Evolutionary conservation across 495 filamentous ascomycete species (phyloP), one percentile per base, ranked within the genome.

Genomic region (Penicillium cosmopolitanum): DNA sequence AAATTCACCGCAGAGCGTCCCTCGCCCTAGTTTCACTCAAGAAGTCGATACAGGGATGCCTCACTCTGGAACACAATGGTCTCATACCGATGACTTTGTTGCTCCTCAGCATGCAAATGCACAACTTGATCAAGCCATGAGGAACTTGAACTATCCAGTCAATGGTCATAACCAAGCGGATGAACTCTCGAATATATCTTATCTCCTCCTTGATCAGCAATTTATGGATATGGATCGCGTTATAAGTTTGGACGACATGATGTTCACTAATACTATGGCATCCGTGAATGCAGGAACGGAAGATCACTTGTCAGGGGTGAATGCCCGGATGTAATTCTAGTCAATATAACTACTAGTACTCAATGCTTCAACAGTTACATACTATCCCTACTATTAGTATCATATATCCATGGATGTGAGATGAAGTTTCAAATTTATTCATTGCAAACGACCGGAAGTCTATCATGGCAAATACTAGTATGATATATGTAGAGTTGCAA

Each of bases 221-320:
- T 77, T 73, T 33, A 57, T 69, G 19, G 68, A 69, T 28, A 63
- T 77, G 58, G 74, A 79, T 60, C 64, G 74, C 9, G 68, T 77
- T 0, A 76, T 79, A 21, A 72, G 64, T 47, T 63, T 73, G 44
- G 69, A 66, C 23, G 68, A 67, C 57, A 60, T 66, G 50, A 65
- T 57, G 53, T 58, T 58, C 42, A 46, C 56, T 15, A 53, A 50
- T 4, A 58, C 51, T 13, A 53, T 58, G 56, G 50, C 28, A 7
- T 19, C 40, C 2, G n/a, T 47, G 15, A 35, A 46, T 47, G 50
- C 9, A n/a, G 7, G 9, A 13, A 13, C 46, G 10, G 46, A 5
- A 18, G 16, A 1, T 18, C 3, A 28, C 2, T 28, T 48, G 15
- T 28, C 18, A 19, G 42, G 42, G 12, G 16, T 44, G 4, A 44